A percentile compares a stretch with the other conserved stretches of the same genome.
Evolutionary conservation across 73 alveolate species (phyloP).

Genomic region (Stentor roeselii): DNA sequence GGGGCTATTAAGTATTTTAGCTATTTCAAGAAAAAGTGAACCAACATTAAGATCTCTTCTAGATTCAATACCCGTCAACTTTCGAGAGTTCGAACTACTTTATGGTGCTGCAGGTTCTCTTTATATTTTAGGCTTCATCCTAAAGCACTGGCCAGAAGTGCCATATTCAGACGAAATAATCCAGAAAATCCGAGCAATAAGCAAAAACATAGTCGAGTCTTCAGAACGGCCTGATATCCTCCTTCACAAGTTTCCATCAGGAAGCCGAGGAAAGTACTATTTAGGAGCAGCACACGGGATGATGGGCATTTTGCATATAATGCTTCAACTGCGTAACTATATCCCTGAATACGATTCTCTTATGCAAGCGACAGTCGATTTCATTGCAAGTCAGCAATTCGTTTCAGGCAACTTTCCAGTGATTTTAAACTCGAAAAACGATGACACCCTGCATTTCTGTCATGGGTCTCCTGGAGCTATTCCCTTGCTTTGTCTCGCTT

Average conservation of each 20-base stretch:
- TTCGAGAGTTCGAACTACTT: conserved; percentile 76
- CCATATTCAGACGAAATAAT: conserved; percentile 30
- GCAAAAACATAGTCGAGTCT: conserved; percentile 1
- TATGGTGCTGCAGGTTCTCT: conserved; percentile 95
- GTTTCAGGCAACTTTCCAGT: conserved; percentile 85
- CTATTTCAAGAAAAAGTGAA: neutral
- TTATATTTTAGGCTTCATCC: conserved; percentile 70
- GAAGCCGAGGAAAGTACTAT: conserved; percentile 46
- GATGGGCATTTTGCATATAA: conserved; percentile 78
- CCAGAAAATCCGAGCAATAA: conserved; percentile 17
- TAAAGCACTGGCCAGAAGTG: conserved; percentile 40
- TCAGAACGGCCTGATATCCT: conserved; percentile 26
- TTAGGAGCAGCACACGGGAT: conserved; percentile 98
- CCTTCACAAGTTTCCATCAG: neutral
- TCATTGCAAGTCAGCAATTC: conserved; percentile 42
- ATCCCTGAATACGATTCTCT: conserved; percentile 37
- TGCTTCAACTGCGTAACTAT: conserved; percentile 58
- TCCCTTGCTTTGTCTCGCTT: conserved; percentile 75
- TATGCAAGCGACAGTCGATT: conserved; percentile 36
- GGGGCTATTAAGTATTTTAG: neutral
- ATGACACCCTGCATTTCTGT: conserved; percentile 83
- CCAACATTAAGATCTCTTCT: neutral
- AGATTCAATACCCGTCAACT: neutral
- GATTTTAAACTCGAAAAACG: conserved; percentile 43
- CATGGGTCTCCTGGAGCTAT: conserved; percentile 98